phyloP scores from a whole-genome alignment of 768 basidiomycete species.

The Lepiota venenata region DNA sequence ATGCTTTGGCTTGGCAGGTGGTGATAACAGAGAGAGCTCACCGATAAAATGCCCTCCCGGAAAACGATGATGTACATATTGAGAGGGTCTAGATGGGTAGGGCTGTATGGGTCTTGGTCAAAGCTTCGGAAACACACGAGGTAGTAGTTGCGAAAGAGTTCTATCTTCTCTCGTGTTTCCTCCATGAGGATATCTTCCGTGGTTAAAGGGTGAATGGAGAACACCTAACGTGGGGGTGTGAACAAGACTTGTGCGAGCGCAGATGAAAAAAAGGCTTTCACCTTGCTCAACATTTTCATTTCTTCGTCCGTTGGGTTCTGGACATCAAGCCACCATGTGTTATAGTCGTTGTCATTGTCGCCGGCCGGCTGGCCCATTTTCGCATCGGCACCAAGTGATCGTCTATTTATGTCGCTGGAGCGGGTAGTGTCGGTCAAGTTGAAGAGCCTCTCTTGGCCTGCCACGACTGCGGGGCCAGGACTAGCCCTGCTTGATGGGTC shows the following conservation, averaged over 20 bases:
- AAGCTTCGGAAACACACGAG: conserved; percentile 99
- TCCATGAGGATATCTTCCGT: conserved; percentile 99
- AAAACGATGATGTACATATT: conserved; percentile 99
- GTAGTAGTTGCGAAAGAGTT: conserved; percentile 98
- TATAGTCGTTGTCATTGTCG: conserved; percentile 54
- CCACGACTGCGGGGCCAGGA: not conserved
- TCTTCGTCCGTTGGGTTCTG: conserved; percentile 94
- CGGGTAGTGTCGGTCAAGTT: conserved; percentile 6
- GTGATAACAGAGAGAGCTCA: conserved; percentile 35
- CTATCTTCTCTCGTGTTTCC: conserved; percentile 99
- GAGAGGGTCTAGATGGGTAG: conserved; percentile 94
- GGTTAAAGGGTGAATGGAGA: conserved; percentile 94
- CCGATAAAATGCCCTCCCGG: conserved; percentile 92
- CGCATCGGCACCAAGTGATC: conserved; percentile 10
- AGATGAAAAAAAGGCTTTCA: conserved; percentile 29
- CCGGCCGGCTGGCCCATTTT: conserved; percentile 15
- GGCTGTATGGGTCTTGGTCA: conserved; percentile 97
- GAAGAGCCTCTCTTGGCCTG: not conserved
- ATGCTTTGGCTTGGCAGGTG: not conserved
- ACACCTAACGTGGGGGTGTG: conserved; percentile 55
- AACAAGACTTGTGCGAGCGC: not conserved
- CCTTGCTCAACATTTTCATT: conserved; percentile 96
- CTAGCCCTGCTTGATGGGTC: conserved; percentile 2
- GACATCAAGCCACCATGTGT: conserved; percentile 98
- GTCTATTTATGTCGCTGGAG: not conserved